Percentiles rank a stretch among this genome's conserved stretches.
These are phyloP conservation scores for Margaritispora aquatica DNA, from an alignment of 495 filamentous ascomycete genomes.

Conservation along the genomic window DNA sequence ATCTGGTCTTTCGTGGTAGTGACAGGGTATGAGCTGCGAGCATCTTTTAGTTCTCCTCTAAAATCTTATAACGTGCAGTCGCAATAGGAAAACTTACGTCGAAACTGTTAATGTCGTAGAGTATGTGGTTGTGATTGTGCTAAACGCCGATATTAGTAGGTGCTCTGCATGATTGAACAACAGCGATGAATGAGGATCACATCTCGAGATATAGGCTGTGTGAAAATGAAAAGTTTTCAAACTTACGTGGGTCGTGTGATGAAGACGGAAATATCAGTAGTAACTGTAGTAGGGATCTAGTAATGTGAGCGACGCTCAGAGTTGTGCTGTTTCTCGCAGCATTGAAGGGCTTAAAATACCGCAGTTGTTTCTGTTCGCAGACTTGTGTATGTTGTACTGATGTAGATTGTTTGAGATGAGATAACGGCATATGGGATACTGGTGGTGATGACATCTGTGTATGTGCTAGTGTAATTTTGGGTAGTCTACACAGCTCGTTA, in stretches of 20 bases:
- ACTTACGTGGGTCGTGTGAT: background rate
- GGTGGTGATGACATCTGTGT: background rate
- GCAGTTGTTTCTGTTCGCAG: background rate
- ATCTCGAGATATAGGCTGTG: background rate
- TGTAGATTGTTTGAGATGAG: background rate
- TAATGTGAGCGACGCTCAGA: background rate
- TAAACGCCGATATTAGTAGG: background rate
- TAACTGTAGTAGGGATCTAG: background rate
- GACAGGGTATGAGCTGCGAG: conserved; percentile 5
- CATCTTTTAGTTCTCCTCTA: no score
- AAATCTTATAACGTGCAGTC: background rate
- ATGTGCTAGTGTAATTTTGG: background rate
- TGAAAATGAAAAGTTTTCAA: background rate
- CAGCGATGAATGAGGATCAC: background rate
- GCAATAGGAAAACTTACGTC: background rate
- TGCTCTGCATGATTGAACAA: no score
- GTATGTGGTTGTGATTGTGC: conserved; percentile 3
- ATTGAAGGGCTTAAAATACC: background rate
- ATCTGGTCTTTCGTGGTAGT: conserved; percentile 26
- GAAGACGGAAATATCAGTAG: background rate
- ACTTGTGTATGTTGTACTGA: background rate
- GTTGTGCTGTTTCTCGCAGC: background rate
- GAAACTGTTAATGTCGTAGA: conserved; percentile 25
- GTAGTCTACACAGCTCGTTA: background rate
- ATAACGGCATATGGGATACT: background rate